A percentile compares a stretch with the other conserved stretches of the same genome.
phyloP scores from a whole-genome alignment of 1,284 basidiomycete species.

The Microstroma glucosiphilum region DNA sequence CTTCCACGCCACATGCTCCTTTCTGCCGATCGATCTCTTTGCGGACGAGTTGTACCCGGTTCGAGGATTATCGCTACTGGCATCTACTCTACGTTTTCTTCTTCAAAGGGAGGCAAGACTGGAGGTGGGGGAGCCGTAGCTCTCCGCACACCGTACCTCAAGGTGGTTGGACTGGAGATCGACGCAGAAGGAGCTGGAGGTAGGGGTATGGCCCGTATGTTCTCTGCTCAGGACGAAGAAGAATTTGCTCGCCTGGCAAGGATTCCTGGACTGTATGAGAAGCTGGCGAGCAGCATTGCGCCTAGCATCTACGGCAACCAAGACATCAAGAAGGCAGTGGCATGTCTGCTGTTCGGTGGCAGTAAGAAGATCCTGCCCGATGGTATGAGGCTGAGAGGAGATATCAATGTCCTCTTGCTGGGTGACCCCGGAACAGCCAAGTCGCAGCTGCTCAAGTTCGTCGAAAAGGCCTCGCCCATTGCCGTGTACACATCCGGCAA shows the following conservation, averaged over 20 bases:
- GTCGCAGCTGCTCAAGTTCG: constrained; percentile 93
- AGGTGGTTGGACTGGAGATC: constrained; percentile 86
- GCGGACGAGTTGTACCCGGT: constrained; percentile 65
- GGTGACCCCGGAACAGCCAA: constrained; percentile 98
- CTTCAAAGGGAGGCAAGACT: constrained; percentile 62
- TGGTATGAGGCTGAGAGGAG: constrained; percentile 91
- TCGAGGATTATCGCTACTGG: constrained; percentile 90
- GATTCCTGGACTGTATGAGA: constrained; percentile 83
- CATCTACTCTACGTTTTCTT: constrained; percentile 91
- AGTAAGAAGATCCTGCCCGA: constrained; percentile 98
- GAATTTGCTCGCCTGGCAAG: constrained; percentile 86
- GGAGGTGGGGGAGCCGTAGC: constrained; percentile 58
- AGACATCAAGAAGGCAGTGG: constrained; percentile 98
- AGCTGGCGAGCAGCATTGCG: constrained; percentile 86
- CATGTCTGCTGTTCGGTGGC: constrained; percentile 89
- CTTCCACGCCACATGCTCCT: constrained; percentile 91
- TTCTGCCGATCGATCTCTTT: constrained; percentile 64
- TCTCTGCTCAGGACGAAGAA: constrained; percentile 93
- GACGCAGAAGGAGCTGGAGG: constrained; percentile 61
- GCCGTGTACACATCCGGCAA: constrained; percentile 98
- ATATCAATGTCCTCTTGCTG: constrained; percentile 92
- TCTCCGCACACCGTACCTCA: constrained; percentile 86
- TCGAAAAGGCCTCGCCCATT: constrained; percentile 96
- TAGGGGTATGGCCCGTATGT: constrained; percentile 61
- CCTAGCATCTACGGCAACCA: constrained; percentile 91